Percentiles rank a stretch among this genome's conserved stretches.
phyloP scores from a whole-genome alignment of 2,329 filamentous ascomycete species.

The Alternaria ethzedia region DNA sequence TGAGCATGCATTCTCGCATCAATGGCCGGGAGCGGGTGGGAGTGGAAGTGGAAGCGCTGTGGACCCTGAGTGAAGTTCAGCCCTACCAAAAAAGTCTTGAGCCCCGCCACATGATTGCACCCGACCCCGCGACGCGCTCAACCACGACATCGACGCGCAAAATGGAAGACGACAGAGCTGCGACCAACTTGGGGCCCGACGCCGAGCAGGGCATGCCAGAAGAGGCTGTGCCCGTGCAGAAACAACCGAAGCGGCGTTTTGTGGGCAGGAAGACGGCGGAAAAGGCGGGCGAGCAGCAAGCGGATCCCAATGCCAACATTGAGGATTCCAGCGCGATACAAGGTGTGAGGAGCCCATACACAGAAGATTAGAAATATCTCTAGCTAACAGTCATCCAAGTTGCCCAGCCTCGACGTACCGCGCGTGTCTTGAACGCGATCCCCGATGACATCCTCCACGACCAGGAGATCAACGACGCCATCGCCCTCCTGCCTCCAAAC shows the following conservation, averaged over 20 bases:
- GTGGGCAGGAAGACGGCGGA: slow-evolving; percentile 79
- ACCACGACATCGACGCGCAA: slow-evolving; percentile 17
- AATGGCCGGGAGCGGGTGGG: background rate
- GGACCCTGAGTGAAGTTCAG: slow-evolving; percentile 11
- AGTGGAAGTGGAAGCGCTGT: background rate
- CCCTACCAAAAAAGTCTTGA: slow-evolving; percentile 19
- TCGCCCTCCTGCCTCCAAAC: slow-evolving; percentile 86
- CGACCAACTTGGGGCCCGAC: slow-evolving; percentile 73
- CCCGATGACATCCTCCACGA: slow-evolving; percentile 87
- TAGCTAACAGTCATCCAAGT: slow-evolving; percentile 56
- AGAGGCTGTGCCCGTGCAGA: slow-evolving; percentile 57
- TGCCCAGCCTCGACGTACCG: slow-evolving; percentile 72
- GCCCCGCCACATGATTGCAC: slow-evolving; percentile 21
- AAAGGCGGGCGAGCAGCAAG: slow-evolving; percentile 58
- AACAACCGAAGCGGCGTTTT: slow-evolving; percentile 89
- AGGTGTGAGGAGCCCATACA: slow-evolving; percentile 57
- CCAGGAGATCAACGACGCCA: slow-evolving; percentile 82
- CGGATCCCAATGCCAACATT: slow-evolving; percentile 52
- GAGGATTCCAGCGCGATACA: slow-evolving; percentile 72
- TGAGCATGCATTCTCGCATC: background rate
- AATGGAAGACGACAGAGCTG: slow-evolving; percentile 79
- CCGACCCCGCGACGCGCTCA: slow-evolving; percentile 7
- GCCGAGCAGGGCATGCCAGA: slow-evolving; percentile 67
- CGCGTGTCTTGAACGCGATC: slow-evolving; percentile 88
- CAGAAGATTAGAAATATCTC: too few species aligned